Percentiles rank a stretch among this genome's conserved stretches.
These are phyloP conservation scores for Venustampulla echinocandica DNA, from an alignment of 495 filamentous ascomycete genomes.

Conservation along the genomic window DNA sequence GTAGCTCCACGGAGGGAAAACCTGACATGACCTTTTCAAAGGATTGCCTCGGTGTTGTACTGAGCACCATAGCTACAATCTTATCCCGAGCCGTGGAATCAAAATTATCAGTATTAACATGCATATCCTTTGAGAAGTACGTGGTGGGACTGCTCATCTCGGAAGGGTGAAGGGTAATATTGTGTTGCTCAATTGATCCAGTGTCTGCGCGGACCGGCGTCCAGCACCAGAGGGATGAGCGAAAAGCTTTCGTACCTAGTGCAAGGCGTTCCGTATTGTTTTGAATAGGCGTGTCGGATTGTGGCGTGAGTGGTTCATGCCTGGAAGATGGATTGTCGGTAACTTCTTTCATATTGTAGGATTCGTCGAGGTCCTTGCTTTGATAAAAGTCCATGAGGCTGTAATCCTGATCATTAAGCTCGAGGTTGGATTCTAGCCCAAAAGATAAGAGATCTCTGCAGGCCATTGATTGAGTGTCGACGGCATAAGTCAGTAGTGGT, in stretches of 20 bases:
- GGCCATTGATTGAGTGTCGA: neutral
- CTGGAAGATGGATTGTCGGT: neutral
- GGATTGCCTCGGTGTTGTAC: conserved; percentile 38
- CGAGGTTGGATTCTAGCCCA: conserved; percentile 45
- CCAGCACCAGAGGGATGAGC: conserved; percentile 45
- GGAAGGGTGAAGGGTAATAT: neutral
- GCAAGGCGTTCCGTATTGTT: conserved; percentile 18
- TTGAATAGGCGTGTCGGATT: conserved; percentile 8
- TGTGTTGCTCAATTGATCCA: too few species aligned
- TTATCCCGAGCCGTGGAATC: conserved; percentile 2
- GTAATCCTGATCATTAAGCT: conserved; percentile 54
- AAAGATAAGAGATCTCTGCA: conserved; percentile 33
- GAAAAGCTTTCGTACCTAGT: conserved; percentile 24
- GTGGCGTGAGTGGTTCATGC: conserved; percentile 9
- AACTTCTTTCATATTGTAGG: neutral
- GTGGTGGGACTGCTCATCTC: conserved; percentile 1
- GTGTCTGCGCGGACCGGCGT: conserved; percentile 31
- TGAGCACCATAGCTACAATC: conserved; percentile 49
- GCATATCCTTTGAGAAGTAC: neutral
- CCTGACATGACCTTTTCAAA: conserved; percentile 43
- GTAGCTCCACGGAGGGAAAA: conserved; percentile 49
- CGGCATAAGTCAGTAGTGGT: neutral
- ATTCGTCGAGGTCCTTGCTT: conserved; percentile 19
- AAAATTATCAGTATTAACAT: neutral
- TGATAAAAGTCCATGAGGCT: conserved; percentile 50